Percentiles rank a stretch among this genome's conserved stretches.
Evolutionary conservation across 2,329 filamentous ascomycete genomes (phyloP).

Genomic region (Colletotrichum higginsianum): DNA sequence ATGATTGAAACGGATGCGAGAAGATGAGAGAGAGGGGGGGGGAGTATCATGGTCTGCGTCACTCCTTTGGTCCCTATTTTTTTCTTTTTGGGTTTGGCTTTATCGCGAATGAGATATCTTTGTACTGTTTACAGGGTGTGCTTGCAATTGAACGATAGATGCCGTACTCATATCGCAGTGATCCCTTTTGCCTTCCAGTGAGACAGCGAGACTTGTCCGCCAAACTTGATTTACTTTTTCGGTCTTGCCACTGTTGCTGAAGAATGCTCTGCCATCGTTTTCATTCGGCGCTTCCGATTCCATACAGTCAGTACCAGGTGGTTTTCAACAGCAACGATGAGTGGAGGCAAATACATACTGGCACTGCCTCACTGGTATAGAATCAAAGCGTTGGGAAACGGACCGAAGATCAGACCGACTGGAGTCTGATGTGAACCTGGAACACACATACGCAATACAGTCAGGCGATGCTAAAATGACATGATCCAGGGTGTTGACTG

Average conservation of each 20-base stretch:
- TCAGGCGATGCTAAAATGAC: constrained; percentile 46
- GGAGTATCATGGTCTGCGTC: constrained; percentile 33
- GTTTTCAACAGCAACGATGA: constrained; percentile 62
- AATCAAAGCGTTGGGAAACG: not conserved
- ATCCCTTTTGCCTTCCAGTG: not conserved
- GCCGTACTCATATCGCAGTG: constrained; percentile 11
- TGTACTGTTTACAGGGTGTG: constrained; percentile 29
- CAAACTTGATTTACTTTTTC: accelerated
- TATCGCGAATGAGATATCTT: constrained; percentile 22
- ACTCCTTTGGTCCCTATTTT: constrained; percentile 34
- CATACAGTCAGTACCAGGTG: not conserved
- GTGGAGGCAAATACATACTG: constrained; percentile 45
- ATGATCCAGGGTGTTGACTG: too few relatives aligned
- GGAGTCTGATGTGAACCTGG: constrained; percentile 46
- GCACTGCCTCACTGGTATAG: not conserved
- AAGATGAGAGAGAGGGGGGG: constrained; percentile 14
- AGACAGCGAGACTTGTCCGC: not conserved
- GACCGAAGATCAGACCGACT: constrained; percentile 30
- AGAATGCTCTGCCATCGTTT: not conserved
- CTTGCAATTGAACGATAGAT: constrained; percentile 34
- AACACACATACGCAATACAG: constrained; percentile 45
- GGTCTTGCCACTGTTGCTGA: not conserved
- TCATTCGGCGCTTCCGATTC: not conserved
- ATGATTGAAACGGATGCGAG: constrained; percentile 32
- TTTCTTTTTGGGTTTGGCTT: constrained; percentile 21